phyloP scores from a whole-genome alignment of 2,329 filamentous ascomycete species.

The Talaromyces pinophilus region DNA sequence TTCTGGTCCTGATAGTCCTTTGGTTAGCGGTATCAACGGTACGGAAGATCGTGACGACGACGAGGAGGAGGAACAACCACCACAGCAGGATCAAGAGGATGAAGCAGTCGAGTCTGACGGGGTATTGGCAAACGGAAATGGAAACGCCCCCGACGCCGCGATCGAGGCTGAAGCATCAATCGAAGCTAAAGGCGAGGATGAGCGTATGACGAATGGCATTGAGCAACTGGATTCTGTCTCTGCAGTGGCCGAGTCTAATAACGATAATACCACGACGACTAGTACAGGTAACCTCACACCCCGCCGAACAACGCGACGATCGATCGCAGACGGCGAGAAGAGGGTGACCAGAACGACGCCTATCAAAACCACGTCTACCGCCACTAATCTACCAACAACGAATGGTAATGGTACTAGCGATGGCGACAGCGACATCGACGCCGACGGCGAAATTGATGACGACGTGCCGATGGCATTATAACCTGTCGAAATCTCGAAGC shows the following conservation, averaged over 20 bases:
- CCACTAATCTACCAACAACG: neutral
- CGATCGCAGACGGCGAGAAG: conserved; percentile 14
- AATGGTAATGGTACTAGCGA: neutral
- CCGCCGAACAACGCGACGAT: conserved; percentile 20
- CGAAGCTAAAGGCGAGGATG: conserved; percentile 8
- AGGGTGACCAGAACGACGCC: neutral
- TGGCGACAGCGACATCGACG: conserved; percentile 17
- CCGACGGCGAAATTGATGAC: conserved; percentile 22
- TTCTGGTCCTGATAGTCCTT: conserved; percentile 13
- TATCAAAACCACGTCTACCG: neutral
- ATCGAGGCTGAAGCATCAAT: neutral
- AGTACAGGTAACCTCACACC: conserved; percentile 15
- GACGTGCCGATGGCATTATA: conserved; percentile 12
- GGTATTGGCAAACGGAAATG: neutral
- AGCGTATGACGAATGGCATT: conserved; percentile 4
- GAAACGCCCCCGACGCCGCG: neutral
- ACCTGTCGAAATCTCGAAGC: neutral
- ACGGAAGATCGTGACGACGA: neutral
- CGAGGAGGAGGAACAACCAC: neutral
- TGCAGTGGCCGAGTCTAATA: neutral
- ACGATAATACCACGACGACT: neutral
- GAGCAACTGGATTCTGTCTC: neutral
- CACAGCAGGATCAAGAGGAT: neutral
- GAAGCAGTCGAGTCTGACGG: neutral
- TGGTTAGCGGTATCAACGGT: neutral